phyloP scores from a whole-genome alignment of 805 yeast species.

The Barnettozyma pratensis region DNA sequence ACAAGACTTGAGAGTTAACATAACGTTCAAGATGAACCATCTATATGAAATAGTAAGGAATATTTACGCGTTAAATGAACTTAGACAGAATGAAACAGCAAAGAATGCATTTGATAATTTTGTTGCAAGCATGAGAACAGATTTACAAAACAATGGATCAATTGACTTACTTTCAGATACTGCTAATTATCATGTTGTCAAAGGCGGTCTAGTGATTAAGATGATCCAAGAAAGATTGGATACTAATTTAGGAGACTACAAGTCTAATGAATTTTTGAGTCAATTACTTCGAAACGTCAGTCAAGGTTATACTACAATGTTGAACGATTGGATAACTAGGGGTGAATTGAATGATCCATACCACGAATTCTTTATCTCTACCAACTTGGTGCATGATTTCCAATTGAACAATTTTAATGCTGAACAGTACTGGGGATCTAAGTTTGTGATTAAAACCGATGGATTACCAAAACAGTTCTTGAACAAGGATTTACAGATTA shows the following conservation, averaged over 20 bases:
- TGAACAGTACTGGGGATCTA: slow-evolving; percentile 69
- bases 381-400: slow-evolving; percentile 22
- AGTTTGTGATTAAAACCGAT: slow-evolving; percentile 68
- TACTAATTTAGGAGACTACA: slow-evolving; percentile 59
- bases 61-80: slow-evolving; percentile 43
- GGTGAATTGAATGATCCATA: slow-evolving; percentile 77
- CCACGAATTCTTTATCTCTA: slow-evolving; percentile 73
- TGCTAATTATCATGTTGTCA: slow-evolving; percentile 47
- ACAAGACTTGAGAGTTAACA: slow-evolving; percentile 37
- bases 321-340: slow-evolving; percentile 71
- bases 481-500: slow-evolving; percentile 47
- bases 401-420: slow-evolving; percentile 30
- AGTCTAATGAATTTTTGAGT: slow-evolving; percentile 46
- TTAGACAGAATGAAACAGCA: slow-evolving; percentile 29
- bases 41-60: slow-evolving; percentile 51
- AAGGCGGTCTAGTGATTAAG: slow-evolving; percentile 73
- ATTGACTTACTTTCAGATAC: slow-evolving; percentile 50
- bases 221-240: slow-evolving; percentile 55
- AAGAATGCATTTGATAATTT: slow-evolving; percentile 37
- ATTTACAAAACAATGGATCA: slow-evolving; percentile 35
- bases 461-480: slow-evolving; percentile 67
- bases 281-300: slow-evolving; percentile 55
- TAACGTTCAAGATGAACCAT: slow-evolving; percentile 41
- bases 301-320: slow-evolving; percentile 55
- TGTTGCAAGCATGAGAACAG: slow-evolving; percentile 35